These are phyloP conservation scores for Aspergillus bombycis DNA, from an alignment of 2,329 filamentous ascomycete species.

Conservation along the genomic window DNA sequence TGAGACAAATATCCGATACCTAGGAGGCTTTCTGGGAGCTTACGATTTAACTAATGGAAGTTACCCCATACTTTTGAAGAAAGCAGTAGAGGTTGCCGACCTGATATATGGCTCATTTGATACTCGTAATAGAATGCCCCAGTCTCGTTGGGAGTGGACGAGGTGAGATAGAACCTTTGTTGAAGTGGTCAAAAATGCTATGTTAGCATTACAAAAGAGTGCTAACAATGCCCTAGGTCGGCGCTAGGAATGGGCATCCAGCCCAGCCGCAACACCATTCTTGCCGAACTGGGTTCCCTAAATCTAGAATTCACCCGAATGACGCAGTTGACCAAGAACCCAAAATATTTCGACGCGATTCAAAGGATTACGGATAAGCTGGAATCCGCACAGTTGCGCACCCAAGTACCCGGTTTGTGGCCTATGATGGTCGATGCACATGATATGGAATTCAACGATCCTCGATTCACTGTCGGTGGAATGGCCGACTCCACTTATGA, in stretches of 20 bases:
- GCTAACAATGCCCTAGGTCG: constrained; percentile 26
- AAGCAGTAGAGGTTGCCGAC: constrained; percentile 79
- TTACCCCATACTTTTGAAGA: constrained; percentile 72
- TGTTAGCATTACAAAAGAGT: not conserved
- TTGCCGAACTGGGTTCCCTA: constrained; percentile 75
- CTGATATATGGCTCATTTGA: constrained; percentile 83
- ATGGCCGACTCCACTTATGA: constrained; percentile 55
- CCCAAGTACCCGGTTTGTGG: constrained; percentile 76
- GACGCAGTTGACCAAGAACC: constrained; percentile 77
- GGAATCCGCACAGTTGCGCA: constrained; percentile 71
- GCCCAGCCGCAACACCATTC: constrained; percentile 65
- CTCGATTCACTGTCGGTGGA: constrained; percentile 47
- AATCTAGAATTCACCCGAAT: constrained; percentile 90
- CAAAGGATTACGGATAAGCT: constrained; percentile 81
- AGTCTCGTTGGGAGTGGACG: constrained; percentile 78
- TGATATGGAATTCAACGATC: constrained; percentile 32
- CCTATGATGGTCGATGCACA: constrained; percentile 70
- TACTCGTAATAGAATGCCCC: constrained; percentile 90
- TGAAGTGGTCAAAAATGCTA: not conserved
- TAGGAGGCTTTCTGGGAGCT: constrained; percentile 82
- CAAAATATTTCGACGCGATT: constrained; percentile 87
- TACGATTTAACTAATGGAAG: constrained; percentile 80
- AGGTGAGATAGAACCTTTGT: constrained; percentile 48
- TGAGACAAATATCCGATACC: constrained; percentile 87
- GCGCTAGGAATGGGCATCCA: constrained; percentile 32